These are phyloP conservation scores for Ganoderma multipileum DNA, from an alignment of 1,284 basidiomycete species.

Conservation along the genomic window DNA sequence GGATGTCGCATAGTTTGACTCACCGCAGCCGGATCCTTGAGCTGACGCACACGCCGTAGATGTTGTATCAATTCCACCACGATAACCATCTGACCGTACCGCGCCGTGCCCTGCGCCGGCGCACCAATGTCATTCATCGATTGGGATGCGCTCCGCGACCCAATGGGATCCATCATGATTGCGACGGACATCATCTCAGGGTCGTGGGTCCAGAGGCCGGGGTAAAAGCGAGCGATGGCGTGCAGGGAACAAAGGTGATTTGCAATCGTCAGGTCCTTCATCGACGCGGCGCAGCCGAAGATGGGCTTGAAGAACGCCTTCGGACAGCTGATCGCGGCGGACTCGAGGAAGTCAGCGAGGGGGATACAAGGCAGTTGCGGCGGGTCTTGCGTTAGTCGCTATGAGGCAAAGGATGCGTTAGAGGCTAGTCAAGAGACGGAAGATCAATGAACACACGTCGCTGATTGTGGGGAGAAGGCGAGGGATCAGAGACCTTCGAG, in stretches of 20 bases:
- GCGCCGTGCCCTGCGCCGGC: slow-evolving; percentile 51
- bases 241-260: slow-evolving; percentile 64
- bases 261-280: slow-evolving; percentile 61
- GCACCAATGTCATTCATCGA: slow-evolving; percentile 33
- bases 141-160: slow-evolving; percentile 29
- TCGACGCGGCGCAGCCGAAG: slow-evolving; percentile 72
- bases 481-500: slow-evolving; percentile 42
- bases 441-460: slow-evolving; percentile 50
- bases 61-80: slow-evolving; percentile 67
- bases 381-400: slow-evolving; percentile 56
- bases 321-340: slow-evolving; percentile 60
- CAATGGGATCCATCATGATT: slow-evolving; percentile 59
- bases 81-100: slow-evolving; percentile 71
- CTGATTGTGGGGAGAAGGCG: slow-evolving; percentile 55
- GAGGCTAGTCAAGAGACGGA: not conserved
- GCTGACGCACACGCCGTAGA: slow-evolving; percentile 51
- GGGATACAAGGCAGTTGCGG: slow-evolving; percentile 51
- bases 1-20: slow-evolving; percentile 22
- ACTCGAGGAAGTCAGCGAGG: slow-evolving; percentile 57
- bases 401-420: not conserved
- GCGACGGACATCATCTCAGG: slow-evolving; percentile 81
- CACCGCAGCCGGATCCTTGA: slow-evolving; percentile 48
- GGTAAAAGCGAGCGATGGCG: slow-evolving; percentile 58
- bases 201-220: slow-evolving; percentile 74
- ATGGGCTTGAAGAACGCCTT: slow-evolving; percentile 79